Evolutionary conservation across 2,329 filamentous ascomycete genomes (phyloP), one percentile per base, ranked within the genome.

Genomic region (Diaporthe nobilis): DNA sequence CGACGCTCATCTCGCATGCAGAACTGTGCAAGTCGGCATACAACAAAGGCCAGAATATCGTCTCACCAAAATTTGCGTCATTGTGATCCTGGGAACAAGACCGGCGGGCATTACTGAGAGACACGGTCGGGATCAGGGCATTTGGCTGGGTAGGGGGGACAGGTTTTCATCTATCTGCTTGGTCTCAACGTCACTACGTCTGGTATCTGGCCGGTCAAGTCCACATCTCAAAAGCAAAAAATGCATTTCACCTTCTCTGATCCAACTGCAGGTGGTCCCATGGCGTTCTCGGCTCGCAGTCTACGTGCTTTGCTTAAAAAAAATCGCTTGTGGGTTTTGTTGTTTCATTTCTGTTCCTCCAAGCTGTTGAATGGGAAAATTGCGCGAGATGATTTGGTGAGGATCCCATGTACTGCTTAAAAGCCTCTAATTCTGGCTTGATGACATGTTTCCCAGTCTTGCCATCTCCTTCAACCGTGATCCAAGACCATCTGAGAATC

Each of bases 351-450:
- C 34, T 28, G 28, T 39, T 55, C 47, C 13, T 20, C 42, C 37
- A 13, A 28, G 57, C 34, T 67, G 37, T 25, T 17, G 34, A 31
- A 31, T 13, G 25, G 31, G 25, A 17, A 65, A 20, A 4, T 13
- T 13, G 8, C 10, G 20, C 6, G 22, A 10, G n/a, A 22, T 25
- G 31, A 22, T 42, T 72, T 72, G 61, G 47, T 76, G 73, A 73
- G 44, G 68, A 75, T 44, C 37, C 73, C 51, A 44, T 80, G 74
- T 78, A 78, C 73, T 77, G 71, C 71, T 77, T 75, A 72, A 65
- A 42, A 58, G 17, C 57, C 39, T 63, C 53, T 28, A n/a, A 34
- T 31, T 25, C 6, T 31, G 47, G 61, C 61, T 63, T 49, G 42
- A 15, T 17, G 13, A n/a, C 25, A 47, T 47, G 15, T 22, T 20